Percentiles rank a stretch among this genome's conserved stretches.
These are phyloP conservation scores for Ruellia speciosa DNA, from an alignment of 305 asterid genomes.

Conservation along the genomic window DNA sequence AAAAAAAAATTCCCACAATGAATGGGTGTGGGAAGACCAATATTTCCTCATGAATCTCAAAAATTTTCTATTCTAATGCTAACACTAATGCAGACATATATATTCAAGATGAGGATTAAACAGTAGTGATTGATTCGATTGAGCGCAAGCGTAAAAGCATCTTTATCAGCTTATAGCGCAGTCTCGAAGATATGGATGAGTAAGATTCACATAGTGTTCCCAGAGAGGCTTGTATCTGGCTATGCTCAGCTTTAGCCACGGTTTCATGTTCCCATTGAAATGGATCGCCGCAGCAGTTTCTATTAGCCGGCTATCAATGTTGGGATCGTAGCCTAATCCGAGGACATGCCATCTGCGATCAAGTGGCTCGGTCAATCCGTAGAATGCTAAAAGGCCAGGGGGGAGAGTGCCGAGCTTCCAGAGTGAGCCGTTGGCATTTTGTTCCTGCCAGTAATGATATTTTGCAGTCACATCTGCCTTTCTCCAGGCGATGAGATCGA, in stretches of 20 bases:
- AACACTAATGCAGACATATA: slow-evolving; percentile 6
- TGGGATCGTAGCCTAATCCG: slow-evolving; percentile 41
- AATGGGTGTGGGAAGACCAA: background rate
- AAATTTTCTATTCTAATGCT: slow-evolving; percentile 29
- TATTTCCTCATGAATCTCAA: slow-evolving; percentile 20
- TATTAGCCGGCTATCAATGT: slow-evolving; percentile 34
- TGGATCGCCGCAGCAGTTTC: slow-evolving; percentile 48
- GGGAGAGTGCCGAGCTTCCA: slow-evolving; percentile 52
- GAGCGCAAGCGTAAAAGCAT: background rate
- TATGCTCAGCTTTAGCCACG: slow-evolving; percentile 46
- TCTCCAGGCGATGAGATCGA: slow-evolving; percentile 50
- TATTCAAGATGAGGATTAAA: background rate
- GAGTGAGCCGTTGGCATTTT: slow-evolving; percentile 28
- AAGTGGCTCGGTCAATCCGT: slow-evolving; percentile 44
- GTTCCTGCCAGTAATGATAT: slow-evolving; percentile 45
- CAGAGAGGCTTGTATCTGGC: slow-evolving; percentile 38
- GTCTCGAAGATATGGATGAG: slow-evolving; percentile 31
- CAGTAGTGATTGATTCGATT: no score
- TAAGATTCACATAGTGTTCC: slow-evolving; percentile 37
- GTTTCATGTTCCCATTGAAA: slow-evolving; percentile 50
- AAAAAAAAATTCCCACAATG: background rate
- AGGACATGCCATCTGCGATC: slow-evolving; percentile 54
- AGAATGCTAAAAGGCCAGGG: slow-evolving; percentile 41
- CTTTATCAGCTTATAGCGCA: slow-evolving; percentile 31
- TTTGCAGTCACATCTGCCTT: slow-evolving; percentile 34